Base-by-base conservation (phyloP, 345 rosid species). In the Arabidopsis suecica region DNA sequence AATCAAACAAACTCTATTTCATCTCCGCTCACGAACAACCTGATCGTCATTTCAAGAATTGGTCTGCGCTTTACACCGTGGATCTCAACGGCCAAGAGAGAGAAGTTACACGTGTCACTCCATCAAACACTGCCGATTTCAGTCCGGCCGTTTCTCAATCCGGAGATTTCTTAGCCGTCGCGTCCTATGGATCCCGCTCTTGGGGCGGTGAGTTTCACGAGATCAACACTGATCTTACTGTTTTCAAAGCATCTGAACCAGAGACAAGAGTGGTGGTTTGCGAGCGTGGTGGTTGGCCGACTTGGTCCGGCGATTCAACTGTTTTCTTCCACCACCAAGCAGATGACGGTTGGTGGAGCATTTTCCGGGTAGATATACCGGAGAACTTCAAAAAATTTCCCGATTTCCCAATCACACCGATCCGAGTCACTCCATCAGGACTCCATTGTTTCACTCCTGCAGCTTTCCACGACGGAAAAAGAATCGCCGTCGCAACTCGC, bases 281-380 rank as follows among this genome's bases (percentile, higher is more conserved):
- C 34, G 82, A 91, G 51, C 77, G 45, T 22, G 98, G 98, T 3
- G 95, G 96, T 2, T 91, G 97, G 97, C 98, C 96, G 9, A 73
- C 88, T 28, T 91, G 96, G 97, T 87, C 81, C 9, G 85, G 93
- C 16, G 98, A 91, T 53, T 79, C 86, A 7, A 68, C 73, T 30
- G 76, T 94, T 54, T 94, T 79, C 86, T 94, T 91, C 72, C 98
- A 94, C 77, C 89, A 87, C 55, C 83, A 83, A 73, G 89, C 88
- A 1, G 88, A 87, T 9, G 97, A 94, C 75, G 96, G 96, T 4
- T 94, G 96, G 96, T 91, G 98, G 98, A 91, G 98, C 84, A 80
- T 94, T 72, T 94, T 72, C 82, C 64, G 81, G 16, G 70, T 84
- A 0, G 85, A 79, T 41, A 45, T 93, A 42, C 76, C 85, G 9